Evolutionary conservation across 2,329 filamentous ascomycete genomes (phyloP).

Genomic region (Fusarium tricinctum): DNA sequence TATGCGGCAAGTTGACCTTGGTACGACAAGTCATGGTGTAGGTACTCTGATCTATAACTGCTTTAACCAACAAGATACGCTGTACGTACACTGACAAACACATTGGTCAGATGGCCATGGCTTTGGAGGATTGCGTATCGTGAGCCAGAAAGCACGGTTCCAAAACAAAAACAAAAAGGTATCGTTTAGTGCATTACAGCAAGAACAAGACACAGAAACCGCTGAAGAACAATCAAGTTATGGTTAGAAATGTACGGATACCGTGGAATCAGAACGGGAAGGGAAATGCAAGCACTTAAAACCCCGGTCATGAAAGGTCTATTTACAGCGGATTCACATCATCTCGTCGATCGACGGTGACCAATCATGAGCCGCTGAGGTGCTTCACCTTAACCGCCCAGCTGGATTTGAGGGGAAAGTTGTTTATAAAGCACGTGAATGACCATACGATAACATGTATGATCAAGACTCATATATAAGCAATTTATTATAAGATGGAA

Average conservation of each 20-base stretch:
- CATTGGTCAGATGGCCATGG: not conserved
- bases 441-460: not conserved
- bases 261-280: slow-evolving; percentile 2
- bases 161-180: no score
- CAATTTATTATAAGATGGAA: not conserved
- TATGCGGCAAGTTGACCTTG: slow-evolving; percentile 1
- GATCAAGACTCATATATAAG: not conserved
- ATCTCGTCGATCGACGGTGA: slow-evolving; percentile 16
- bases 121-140: not conserved
- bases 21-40: not conserved
- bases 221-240: slow-evolving; percentile 5
- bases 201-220: slow-evolving; percentile 3
- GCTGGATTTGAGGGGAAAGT: slow-evolving; percentile 31
- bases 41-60: not conserved
- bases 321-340: slow-evolving; percentile 33
- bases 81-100: not conserved
- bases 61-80: slow-evolving; percentile 4
- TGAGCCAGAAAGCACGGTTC: not conserved
- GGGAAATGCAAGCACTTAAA: slow-evolving; percentile 49
- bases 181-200: not conserved
- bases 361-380: slow-evolving; percentile 37
- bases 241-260: not conserved
- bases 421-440: slow-evolving; percentile 23
- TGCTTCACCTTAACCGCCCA: slow-evolving; percentile 33
- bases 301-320: slow-evolving; percentile 41